phyloP scores from a whole-genome alignment of 2,329 filamentous ascomycete species.

The Aureobasidium sp. region DNA sequence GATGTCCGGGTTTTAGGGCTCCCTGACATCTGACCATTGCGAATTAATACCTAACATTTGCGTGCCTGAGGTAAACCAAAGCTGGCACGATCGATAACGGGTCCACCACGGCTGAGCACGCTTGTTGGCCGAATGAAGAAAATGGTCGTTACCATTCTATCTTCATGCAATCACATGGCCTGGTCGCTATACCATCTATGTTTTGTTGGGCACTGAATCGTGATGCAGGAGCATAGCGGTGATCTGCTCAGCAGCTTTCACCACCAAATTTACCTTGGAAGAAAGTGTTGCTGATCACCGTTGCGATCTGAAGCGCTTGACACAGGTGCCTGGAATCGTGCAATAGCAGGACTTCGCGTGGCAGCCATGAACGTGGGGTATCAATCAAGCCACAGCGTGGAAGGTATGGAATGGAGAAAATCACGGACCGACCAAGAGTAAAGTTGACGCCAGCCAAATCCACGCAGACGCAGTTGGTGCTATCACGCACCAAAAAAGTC shows the following conservation, averaged over 20 bases:
- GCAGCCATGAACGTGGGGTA: constrained; percentile 11
- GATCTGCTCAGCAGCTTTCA: neutral
- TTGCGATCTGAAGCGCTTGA: neutral
- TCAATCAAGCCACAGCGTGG: neutral
- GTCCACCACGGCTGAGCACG: neutral
- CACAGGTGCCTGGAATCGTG: neutral
- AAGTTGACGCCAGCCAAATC: neutral
- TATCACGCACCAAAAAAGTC: neutral
- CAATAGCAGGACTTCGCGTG: neutral
- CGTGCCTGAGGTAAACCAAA: neutral
- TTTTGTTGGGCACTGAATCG: neutral
- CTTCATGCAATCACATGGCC: neutral
- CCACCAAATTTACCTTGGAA: neutral
- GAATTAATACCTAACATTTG: neutral
- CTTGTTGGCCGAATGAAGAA: neutral
- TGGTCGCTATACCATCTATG: neutral
- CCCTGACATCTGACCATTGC: neutral
- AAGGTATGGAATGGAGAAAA: neutral
- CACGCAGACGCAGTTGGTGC: neutral
- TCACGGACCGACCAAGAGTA: neutral
- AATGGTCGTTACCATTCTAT: neutral
- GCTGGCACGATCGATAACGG: neutral
- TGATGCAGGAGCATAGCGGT: neutral
- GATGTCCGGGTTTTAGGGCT: neutral
- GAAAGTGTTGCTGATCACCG: neutral